Base-by-base conservation (phyloP, 441 rosid species). In the Adansonia madagascariensis region DNA sequence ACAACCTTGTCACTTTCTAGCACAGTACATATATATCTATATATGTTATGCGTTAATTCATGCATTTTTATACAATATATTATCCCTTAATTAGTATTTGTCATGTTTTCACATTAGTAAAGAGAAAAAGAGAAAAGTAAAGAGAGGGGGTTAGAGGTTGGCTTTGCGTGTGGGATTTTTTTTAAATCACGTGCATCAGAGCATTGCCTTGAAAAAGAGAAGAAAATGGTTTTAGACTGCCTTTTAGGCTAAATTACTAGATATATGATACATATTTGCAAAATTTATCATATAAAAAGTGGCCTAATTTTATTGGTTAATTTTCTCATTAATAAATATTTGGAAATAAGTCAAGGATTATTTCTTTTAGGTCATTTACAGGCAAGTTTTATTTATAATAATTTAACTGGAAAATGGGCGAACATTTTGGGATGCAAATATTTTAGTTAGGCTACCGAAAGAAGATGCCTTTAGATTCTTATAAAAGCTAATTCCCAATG, bases 401-500 rank as follows among this genome's bases (percentile, higher is more conserved):
- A 65, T 44, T 17, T 65, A 35, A 35, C 6, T 35, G 41, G 41
- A 35, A 4, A 35, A 35, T 4, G 41, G 41, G 41, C 41, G 41
- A 35, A 35, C 41, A 35, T 35, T 35, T 35, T 35, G 41, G 5
- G 41, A 35, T 35, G 41, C 41, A 35, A 35, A 35, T 35, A 10
- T 69, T 22, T 47, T 24, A 52, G 74, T 50, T 70, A 70, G 74
- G 53, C 53, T 66, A 66, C 53, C 71, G 20, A 66, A 66, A 15
- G 10, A 18, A 4, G 71, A 66, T 66, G 53, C 71, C 9, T 17
- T 10, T 44, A 66, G 53, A 66, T 9, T 67, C 55, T 67, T 66
- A n/a, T 35, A 39, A n/a, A 35, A 39, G 47, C 69, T 44, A 67
- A 64, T 64, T 12, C 4, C 47, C 31, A 67, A 46, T 10, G 3